Evolutionary conservation across 805 yeast species (phyloP).

Genomic region (Saccharomycopsis sp.): DNA sequence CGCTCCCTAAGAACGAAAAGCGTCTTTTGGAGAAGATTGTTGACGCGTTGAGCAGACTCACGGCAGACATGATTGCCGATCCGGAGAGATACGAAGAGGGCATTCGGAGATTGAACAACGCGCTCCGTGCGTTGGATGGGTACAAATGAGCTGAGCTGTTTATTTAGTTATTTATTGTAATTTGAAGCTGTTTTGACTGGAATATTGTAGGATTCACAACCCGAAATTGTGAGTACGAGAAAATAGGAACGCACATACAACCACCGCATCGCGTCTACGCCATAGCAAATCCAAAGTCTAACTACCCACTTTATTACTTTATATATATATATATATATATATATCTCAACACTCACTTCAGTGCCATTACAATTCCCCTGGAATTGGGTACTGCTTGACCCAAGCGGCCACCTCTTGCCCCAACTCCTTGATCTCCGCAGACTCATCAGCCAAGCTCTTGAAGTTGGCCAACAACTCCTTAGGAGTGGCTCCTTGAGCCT

Average conservation of each 20-base stretch:
- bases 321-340: too few relatives aligned
- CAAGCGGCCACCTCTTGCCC: slow-evolving; percentile 63
- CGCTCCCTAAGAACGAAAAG: slow-evolving; percentile 69
- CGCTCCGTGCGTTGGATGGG: slow-evolving; percentile 83
- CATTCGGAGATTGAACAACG: slow-evolving; percentile 68
- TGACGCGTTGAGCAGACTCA: slow-evolving; percentile 75
- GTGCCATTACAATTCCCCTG: slow-evolving; percentile 57
- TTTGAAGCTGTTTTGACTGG: too few relatives aligned
- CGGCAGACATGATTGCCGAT: slow-evolving; percentile 87
- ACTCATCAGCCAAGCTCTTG: slow-evolving; percentile 61
- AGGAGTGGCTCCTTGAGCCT: slow-evolving; percentile 50
- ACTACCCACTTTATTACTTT: too few relatives aligned
- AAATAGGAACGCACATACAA: too few relatives aligned
- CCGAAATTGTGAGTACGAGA: too few relatives aligned
- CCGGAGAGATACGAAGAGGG: slow-evolving; percentile 78
- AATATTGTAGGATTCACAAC: too few relatives aligned
- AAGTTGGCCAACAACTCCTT: slow-evolving; percentile 60
- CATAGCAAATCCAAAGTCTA: too few relatives aligned
- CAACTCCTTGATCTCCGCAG: slow-evolving; percentile 51
- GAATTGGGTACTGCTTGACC: slow-evolving; percentile 78
- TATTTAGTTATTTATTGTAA: too few relatives aligned
- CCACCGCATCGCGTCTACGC: too few relatives aligned
- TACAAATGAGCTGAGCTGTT: slow-evolving; percentile 36
- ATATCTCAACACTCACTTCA: too few relatives aligned
- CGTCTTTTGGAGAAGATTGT: slow-evolving; percentile 77